phyloP scores from a whole-genome alignment of 176 grass and related monocot species.

The Aegilops speltoides region DNA sequence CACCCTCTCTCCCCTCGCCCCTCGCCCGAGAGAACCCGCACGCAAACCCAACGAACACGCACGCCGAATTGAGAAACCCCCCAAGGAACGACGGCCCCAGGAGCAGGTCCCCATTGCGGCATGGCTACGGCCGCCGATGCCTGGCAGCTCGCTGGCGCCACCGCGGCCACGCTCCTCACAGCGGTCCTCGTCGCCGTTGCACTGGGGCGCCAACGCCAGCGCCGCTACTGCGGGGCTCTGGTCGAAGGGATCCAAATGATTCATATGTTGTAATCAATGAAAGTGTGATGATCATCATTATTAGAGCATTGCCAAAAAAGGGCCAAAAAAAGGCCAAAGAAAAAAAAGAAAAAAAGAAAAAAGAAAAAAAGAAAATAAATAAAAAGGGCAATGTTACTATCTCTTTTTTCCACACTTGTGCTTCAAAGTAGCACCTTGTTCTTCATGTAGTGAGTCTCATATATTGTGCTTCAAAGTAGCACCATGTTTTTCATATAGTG shows the following conservation, averaged over 20 bases:
- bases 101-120: slow-evolving; percentile 30
- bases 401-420: no score
- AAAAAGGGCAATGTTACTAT: no score
- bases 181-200: slow-evolving; percentile 37
- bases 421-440: no score
- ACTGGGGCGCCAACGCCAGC: slow-evolving; percentile 11
- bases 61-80: background rate
- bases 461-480: no score
- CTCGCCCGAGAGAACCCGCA: background rate
- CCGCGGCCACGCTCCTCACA: slow-evolving; percentile 50
- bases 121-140: slow-evolving; percentile 28
- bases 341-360: no score
- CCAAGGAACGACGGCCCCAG: background rate
- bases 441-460: no score
- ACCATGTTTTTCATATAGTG: no score
- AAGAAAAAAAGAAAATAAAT: no score
- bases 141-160: slow-evolving; percentile 26
- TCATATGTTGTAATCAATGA: no score
- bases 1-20: background rate
- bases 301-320: no score
- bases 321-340: no score
- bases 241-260: background rate
- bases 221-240: background rate
- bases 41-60: background rate
- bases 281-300: no score